Percentiles rank a stretch among this genome's conserved stretches.
Conservation (phyloP, 352 stramenopile genomes). For the Phytophthora syringae region DNA sequence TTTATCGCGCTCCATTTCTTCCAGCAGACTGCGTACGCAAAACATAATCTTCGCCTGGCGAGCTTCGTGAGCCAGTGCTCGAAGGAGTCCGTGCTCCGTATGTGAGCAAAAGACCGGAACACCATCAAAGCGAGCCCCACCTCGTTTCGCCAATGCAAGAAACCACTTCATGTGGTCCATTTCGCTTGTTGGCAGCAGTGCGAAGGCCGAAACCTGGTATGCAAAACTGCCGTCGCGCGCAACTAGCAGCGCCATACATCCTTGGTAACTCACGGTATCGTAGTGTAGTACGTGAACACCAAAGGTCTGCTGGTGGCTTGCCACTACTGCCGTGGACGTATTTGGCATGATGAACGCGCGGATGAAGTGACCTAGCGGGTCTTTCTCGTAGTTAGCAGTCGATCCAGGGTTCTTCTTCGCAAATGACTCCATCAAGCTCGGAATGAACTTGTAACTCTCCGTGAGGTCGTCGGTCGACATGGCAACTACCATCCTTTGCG, state of each 20-base stretch:
- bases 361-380: slow-evolving; percentile 68
- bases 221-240: slow-evolving; percentile 74
- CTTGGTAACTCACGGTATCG: slow-evolving; percentile 72
- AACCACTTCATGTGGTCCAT: slow-evolving; percentile 85
- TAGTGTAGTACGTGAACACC: slow-evolving; percentile 81
- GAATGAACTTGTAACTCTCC: slow-evolving; percentile 87
- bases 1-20: slow-evolving; percentile 77
- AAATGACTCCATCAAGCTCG: slow-evolving; percentile 75
- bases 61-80: slow-evolving; percentile 58
- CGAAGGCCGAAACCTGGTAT: slow-evolving; percentile 75
- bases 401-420: slow-evolving; percentile 76
- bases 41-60: slow-evolving; percentile 73
- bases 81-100: slow-evolving; percentile 63
- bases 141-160: slow-evolving; percentile 55
- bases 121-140: slow-evolving; percentile 55
- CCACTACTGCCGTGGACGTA: slow-evolving; percentile 48
- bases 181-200: slow-evolving; percentile 64
- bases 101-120: slow-evolving; percentile 67
- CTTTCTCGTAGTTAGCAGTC: slow-evolving; percentile 65
- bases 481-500: slow-evolving; percentile 67
- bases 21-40: slow-evolving; percentile 70
- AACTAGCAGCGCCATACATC: slow-evolving; percentile 65
- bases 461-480: slow-evolving; percentile 77
- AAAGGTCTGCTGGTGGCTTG: slow-evolving; percentile 68
- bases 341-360: slow-evolving; percentile 78